Conservation (phyloP, 371 early-diverging fungal species). For the Mortierella sp. region DNA sequence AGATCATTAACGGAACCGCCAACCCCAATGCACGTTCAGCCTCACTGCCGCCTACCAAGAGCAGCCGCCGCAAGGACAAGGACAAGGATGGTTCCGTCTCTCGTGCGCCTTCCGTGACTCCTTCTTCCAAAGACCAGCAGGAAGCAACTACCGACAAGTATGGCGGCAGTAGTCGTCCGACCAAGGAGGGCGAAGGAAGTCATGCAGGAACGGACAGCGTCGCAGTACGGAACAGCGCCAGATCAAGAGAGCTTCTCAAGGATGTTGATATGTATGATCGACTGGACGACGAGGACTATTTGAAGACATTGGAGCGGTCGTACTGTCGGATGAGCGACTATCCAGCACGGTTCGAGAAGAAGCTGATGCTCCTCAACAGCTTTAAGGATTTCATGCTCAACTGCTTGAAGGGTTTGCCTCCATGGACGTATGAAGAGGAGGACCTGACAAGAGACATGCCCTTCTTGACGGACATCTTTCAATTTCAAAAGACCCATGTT, state of each 20-base stretch:
- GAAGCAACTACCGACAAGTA: no score
- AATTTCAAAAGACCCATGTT: conserved; percentile 30
- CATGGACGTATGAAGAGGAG: conserved; percentile 35
- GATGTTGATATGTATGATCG: conserved; percentile 29
- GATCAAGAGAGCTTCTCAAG: neutral
- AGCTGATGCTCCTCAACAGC: conserved; percentile 18
- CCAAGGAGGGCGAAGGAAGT: neutral
- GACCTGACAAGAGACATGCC: conserved; percentile 29
- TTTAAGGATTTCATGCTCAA: conserved; percentile 46
- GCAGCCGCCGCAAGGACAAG: neutral
- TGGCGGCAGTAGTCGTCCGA: neutral
- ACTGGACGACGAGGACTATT: conserved; percentile 26
- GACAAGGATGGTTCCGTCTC: neutral
- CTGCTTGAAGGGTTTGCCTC: neutral
- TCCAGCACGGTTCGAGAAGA: conserved; percentile 18
- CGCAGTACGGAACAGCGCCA: neutral
- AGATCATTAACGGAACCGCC: neutral
- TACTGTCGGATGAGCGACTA: conserved; percentile 18
- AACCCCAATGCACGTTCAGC: neutral
- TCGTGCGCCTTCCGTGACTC: neutral
- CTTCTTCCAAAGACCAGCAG: neutral
- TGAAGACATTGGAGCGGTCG: conserved; percentile 20
- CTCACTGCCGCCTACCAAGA: neutral
- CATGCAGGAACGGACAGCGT: neutral
- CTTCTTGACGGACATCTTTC: conserved; percentile 42